These are phyloP conservation scores for Boletus insuetus DNA, from an alignment of 768 basidiomycete species.

Conservation along the genomic window DNA sequence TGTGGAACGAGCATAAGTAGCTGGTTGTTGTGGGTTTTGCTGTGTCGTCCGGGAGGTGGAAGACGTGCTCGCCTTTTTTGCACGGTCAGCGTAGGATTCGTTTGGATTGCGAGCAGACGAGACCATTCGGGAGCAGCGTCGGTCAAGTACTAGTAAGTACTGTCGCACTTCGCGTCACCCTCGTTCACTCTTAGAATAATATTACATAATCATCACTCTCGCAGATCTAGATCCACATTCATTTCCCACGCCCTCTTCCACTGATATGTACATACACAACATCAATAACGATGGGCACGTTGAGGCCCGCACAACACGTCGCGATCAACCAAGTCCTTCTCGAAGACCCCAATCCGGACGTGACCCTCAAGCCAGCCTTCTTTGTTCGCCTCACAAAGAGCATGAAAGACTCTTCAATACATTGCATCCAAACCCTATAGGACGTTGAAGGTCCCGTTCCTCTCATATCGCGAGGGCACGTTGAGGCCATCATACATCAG, in stretches of 20 bases:
- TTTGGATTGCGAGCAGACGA: constrained; percentile 35
- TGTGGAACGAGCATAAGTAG: background rate
- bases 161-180: constrained; percentile 24
- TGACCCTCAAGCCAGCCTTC: constrained; percentile 13
- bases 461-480: constrained; percentile 64
- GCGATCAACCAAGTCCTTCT: constrained; percentile 4
- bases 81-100: constrained; percentile 59
- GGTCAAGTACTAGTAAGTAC: constrained; percentile 1
- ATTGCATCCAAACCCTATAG: constrained; percentile 44
- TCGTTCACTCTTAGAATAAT: background rate
- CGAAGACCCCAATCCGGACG: constrained; percentile 17
- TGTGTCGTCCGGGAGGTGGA: background rate
- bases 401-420: constrained; percentile 48
- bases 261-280: background rate
- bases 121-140: constrained; percentile 28
- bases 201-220: constrained; percentile 18
- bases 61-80: constrained; percentile 40
- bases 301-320: constrained; percentile 32
- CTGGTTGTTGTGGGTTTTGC: constrained; percentile 1
- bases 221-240: constrained; percentile 14
- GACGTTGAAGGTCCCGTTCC: constrained; percentile 69
- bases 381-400: constrained; percentile 36
- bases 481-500: constrained; percentile 61
- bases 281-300: constrained; percentile 28
- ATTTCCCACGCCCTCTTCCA: constrained; percentile 4